phyloP scores from a whole-genome alignment of 1,284 basidiomycete genomes.

The Porodaedalea pini region DNA sequence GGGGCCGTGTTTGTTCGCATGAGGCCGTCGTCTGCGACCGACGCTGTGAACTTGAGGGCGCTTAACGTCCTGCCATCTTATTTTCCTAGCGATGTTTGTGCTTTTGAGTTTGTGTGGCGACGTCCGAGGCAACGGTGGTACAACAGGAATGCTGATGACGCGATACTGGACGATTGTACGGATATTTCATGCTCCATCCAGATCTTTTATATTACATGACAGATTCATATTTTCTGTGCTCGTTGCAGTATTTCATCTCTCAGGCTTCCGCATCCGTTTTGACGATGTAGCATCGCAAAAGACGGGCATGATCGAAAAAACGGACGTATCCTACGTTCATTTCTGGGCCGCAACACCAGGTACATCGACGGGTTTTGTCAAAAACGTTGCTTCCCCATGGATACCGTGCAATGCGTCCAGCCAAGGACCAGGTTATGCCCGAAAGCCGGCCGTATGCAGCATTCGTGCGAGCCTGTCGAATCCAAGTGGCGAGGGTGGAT shows the following conservation, averaged over 20 bases:
- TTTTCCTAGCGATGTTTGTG: slow-evolving; percentile 18
- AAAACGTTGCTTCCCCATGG: not conserved
- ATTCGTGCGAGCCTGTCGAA: slow-evolving; percentile 17
- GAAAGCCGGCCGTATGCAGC: slow-evolving; percentile 1
- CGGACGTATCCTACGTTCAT: slow-evolving; percentile 8
- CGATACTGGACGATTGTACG: not conserved
- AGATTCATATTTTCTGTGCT: not conserved
- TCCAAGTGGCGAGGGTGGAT: slow-evolving; percentile 13
- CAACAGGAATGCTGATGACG: not conserved
- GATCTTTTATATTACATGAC: not conserved
- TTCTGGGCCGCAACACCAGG: slow-evolving; percentile 12
- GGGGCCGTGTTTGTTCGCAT: slow-evolving; percentile 21
- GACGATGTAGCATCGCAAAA: not conserved
- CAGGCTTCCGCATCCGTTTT: slow-evolving; percentile 14
- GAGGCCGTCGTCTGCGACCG: slow-evolving; percentile 15
- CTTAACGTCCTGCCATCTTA: slow-evolving; percentile 17
- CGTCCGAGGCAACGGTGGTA: not conserved
- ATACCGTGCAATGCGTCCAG: not conserved
- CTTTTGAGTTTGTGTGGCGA: slow-evolving; percentile 13
- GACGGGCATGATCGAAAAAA: not conserved
- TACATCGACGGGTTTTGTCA: slow-evolving; percentile 4
- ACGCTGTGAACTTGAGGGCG: slow-evolving; percentile 1
- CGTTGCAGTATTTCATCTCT: slow-evolving; percentile 4
- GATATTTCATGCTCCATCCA: not conserved
- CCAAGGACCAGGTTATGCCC: not conserved